Base-by-base conservation (phyloP, 108 stramenopile species). In the Fragilaria crotonensis region DNA sequence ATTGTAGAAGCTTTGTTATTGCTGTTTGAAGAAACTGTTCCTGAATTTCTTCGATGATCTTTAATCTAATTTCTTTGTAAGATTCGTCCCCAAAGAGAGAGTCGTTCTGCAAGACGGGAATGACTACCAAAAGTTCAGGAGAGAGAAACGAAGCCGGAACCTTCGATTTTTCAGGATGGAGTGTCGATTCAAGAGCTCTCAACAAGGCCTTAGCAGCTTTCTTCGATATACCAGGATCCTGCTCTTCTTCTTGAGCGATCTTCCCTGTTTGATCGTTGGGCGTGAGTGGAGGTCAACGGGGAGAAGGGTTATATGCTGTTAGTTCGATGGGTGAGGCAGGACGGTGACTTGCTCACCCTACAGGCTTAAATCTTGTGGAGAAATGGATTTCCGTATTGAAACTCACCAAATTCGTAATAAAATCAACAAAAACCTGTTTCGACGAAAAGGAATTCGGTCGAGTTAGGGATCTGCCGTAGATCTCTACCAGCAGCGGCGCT, bases 401-500 rank as follows among this genome's bases (percentile, higher is more conserved):
- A 78, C 78, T 48, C 52, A 79, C 78, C 70, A 74, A 63, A 70
- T 74, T 62, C 66, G 50, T 60, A 48, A 54, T 56, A 62, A 62
- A 79, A 45, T 68, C 47, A 1, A 48, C 20, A n/a, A 68, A 51
- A 57, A 74, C 66, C 62, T 60, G 64, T 50, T 59, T 54, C 33
- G 78, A 66, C 59, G 73, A 59, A 63, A 79, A 53, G 30, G 60
- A 53, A 59, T 60, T 52, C 62, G 63, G 53, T 18, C 17, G 18
- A 18, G 51, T 52, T 65, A 56, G 54, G 59, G 60, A 52, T n/a
- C 48, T 28, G 46, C 66, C 68, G 72, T 68, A 71, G 67, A 60
- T 66, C 57, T 70, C 67, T 22, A 79, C 64, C 54, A 79, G 58
- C 41, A 71, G 60, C 51, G 73, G 72, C 73, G 72, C 78, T 59